A percentile compares a stretch with the other conserved stretches of the same genome.
phyloP scores from a whole-genome alignment of 2,329 filamentous ascomycete genomes.

The Leptographium radiaticola region DNA sequence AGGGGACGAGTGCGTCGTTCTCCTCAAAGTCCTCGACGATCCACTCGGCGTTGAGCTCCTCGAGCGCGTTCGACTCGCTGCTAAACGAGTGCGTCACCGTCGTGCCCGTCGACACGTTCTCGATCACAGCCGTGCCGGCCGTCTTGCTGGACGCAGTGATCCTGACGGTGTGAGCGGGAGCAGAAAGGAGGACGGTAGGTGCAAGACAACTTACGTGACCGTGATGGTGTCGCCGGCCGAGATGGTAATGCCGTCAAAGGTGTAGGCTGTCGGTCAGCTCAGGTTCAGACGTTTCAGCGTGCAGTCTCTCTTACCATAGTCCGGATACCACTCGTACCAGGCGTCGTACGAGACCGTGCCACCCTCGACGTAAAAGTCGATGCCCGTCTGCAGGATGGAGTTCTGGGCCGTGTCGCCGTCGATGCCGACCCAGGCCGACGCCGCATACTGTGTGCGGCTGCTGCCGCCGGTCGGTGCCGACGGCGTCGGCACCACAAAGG shows the following conservation, averaged over 20 bases:
- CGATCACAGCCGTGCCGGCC: slow-evolving; percentile 10
- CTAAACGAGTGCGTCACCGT: slow-evolving; percentile 34
- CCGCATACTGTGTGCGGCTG: slow-evolving; percentile 13
- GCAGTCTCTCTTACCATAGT: slow-evolving; percentile 2
- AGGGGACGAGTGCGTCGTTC: slow-evolving; percentile 11
- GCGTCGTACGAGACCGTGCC: slow-evolving; percentile 5
- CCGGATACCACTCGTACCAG: slow-evolving; percentile 19
- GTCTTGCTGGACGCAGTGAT: slow-evolving; percentile 6
- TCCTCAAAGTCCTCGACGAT: slow-evolving; percentile 17
- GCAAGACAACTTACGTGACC: slow-evolving; percentile 8
- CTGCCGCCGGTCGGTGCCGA: slow-evolving; percentile 9
- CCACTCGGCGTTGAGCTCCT: slow-evolving; percentile 16
- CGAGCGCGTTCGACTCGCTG: slow-evolving; percentile 7
- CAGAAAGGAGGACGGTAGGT: background rate
- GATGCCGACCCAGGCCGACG: slow-evolving; percentile 18
- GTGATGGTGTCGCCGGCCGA: slow-evolving; percentile 17
- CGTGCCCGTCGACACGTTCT: slow-evolving; percentile 24
- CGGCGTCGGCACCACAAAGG: slow-evolving; percentile 13
- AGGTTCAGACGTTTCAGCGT: no score
- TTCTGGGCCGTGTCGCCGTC: slow-evolving; percentile 16
- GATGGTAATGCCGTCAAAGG: slow-evolving; percentile 14
- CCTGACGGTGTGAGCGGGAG: background rate
- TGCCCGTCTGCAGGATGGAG: slow-evolving; percentile 17
- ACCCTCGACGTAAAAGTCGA: slow-evolving; percentile 11
- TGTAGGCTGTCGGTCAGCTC: no score